A percentile compares a stretch with the other conserved stretches of the same genome.
Evolutionary conservation across 2,329 filamentous ascomycete species (phyloP).

Genomic region (Coleophoma crateriformis): DNA sequence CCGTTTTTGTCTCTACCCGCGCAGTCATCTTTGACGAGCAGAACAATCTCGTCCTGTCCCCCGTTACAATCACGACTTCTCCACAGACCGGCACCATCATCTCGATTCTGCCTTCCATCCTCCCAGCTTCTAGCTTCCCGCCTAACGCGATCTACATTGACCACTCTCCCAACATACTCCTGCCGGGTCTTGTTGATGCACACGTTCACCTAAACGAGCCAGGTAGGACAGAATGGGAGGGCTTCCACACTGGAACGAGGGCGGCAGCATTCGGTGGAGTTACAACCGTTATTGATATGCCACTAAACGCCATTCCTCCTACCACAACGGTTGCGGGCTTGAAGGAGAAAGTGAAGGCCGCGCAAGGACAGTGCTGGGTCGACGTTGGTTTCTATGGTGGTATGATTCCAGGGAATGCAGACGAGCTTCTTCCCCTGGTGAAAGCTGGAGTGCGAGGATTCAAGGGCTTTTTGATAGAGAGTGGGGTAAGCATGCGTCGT

Average conservation of each 20-base stretch:
- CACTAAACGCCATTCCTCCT: slow-evolving; percentile 91
- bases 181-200: slow-evolving; percentile 91
- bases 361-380: slow-evolving; percentile 88
- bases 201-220: slow-evolving; percentile 98
- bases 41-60: slow-evolving; percentile 58
- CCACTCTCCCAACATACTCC: slow-evolving; percentile 76
- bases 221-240: slow-evolving; percentile 96
- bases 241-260: slow-evolving; percentile 89
- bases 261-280: slow-evolving; percentile 94
- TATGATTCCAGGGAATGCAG: slow-evolving; percentile 82
- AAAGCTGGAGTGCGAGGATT: slow-evolving; percentile 86
- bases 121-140: slow-evolving; percentile 74
- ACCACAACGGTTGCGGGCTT: slow-evolving; percentile 84
- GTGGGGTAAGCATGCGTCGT: slow-evolving; percentile 61
- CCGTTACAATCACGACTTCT: slow-evolving; percentile 80
- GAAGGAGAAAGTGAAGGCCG: slow-evolving; percentile 79
- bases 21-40: slow-evolving; percentile 71
- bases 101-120: slow-evolving; percentile 64
- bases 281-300: slow-evolving; percentile 97
- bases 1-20: slow-evolving; percentile 77
- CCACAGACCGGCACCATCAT: slow-evolving; percentile 77
- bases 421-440: slow-evolving; percentile 74
- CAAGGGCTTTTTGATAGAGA: slow-evolving; percentile 97
- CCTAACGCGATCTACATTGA: slow-evolving; percentile 69
- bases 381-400: slow-evolving; percentile 99